Percentiles rank a stretch among this genome's conserved stretches.
Evolutionary conservation across 2,329 filamentous ascomycete genomes (phyloP).

Genomic region (Aspergillus felis): DNA sequence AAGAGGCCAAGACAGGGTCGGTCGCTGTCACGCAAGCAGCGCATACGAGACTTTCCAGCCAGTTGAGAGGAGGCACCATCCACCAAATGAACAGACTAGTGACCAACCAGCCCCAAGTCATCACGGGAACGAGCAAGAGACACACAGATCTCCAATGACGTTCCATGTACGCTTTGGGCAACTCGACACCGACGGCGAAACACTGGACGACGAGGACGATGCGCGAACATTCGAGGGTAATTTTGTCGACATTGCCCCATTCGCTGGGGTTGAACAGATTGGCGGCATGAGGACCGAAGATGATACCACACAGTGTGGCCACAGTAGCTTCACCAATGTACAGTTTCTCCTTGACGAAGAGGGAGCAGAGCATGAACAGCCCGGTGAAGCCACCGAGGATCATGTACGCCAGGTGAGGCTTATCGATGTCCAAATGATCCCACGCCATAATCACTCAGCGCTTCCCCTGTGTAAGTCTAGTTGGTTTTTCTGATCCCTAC

Average conservation of each 20-base stretch:
- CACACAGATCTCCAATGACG: conserved; percentile 92
- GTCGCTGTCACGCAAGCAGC: conserved; percentile 96
- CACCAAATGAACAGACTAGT: conserved; percentile 95
- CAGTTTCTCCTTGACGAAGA: conserved; percentile 95
- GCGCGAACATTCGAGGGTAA: conserved; percentile 67
- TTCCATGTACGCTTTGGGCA: conserved; percentile 83
- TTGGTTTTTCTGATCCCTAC: background rate
- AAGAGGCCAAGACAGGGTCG: conserved; percentile 93
- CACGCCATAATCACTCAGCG: conserved; percentile 40
- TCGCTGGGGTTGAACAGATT: conserved; percentile 57
- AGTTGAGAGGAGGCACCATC: conserved; percentile 72
- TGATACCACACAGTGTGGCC: conserved; percentile 66
- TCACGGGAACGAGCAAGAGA: conserved; percentile 85
- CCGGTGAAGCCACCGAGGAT: conserved; percentile 97
- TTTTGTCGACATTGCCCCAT: conserved; percentile 65
- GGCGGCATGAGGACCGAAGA: conserved; percentile 65
- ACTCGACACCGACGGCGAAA: conserved; percentile 68
- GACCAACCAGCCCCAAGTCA: conserved; percentile 83
- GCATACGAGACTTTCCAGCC: conserved; percentile 83
- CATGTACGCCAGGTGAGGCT: conserved; percentile 96
- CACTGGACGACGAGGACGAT: conserved; percentile 70
- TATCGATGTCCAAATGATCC: conserved; percentile 65
- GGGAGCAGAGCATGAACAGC: conserved; percentile 96
- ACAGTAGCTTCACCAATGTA: conserved; percentile 99
- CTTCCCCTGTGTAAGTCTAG: background rate